Evolutionary conservation across 768 basidiomycete genomes (phyloP).

Genomic region (Auriscalpium microsporum): DNA sequence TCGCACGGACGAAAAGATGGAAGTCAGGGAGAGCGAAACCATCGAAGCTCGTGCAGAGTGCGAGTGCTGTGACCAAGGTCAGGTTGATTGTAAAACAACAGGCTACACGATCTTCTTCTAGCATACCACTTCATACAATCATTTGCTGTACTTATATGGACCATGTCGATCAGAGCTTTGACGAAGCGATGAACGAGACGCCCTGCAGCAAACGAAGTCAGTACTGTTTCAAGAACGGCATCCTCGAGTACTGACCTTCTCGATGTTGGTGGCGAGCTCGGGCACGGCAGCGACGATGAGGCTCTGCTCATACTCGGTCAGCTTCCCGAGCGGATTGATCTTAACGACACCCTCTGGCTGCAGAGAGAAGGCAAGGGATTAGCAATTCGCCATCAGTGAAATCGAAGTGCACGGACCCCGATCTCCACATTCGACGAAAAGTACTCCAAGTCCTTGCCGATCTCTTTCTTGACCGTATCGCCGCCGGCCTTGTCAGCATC

Average conservation of each 20-base stretch:
- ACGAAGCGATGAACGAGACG: not conserved
- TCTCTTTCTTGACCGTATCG: constrained; percentile 67
- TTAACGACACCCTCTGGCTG: constrained; percentile 75
- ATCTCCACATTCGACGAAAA: constrained; percentile 88
- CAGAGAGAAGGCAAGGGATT: constrained; percentile 1
- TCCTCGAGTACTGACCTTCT: constrained; percentile 35
- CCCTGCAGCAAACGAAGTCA: not conserved
- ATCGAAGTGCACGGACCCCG: constrained; percentile 44
- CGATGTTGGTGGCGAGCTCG: constrained; percentile 68
- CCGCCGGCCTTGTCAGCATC: constrained; percentile 62
- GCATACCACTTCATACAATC: not conserved
- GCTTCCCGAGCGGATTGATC: constrained; percentile 71
- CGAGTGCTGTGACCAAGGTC: not conserved
- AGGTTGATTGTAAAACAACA: not conserved
- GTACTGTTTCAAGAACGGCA: not conserved
- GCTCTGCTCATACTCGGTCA: constrained; percentile 63
- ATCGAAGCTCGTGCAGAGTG: too few species aligned
- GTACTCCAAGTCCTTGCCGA: constrained; percentile 70
- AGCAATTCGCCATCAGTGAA: not conserved
- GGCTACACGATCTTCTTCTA: not conserved
- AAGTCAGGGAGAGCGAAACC: too few species aligned
- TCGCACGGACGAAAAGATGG: too few species aligned
- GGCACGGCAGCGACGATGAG: constrained; percentile 76
- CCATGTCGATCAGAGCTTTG: not conserved
- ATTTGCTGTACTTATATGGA: not conserved